phyloP scores from a whole-genome alignment of 2,329 filamentous ascomycete species.

The Cytospora paraplurivora region DNA sequence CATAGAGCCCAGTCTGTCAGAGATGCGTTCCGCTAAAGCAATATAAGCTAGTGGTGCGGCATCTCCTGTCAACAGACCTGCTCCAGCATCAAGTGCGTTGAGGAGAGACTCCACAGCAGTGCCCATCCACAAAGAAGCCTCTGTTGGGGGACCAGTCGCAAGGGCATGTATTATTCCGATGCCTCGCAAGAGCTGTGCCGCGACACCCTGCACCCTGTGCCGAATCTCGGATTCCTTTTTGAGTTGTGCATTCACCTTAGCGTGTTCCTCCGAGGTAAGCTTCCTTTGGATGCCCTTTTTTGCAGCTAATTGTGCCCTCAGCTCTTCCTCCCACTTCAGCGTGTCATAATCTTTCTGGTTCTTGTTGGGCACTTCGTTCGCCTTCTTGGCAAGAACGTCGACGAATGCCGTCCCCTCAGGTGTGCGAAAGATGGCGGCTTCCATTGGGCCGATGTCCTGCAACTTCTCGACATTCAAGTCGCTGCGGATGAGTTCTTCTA shows the following conservation, averaged over 20 bases:
- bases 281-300: conserved; percentile 94
- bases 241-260: conserved; percentile 88
- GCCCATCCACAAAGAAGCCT: conserved; percentile 86
- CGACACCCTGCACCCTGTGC: conserved; percentile 67
- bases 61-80: conserved; percentile 79
- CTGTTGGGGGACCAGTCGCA: conserved; percentile 84
- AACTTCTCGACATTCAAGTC: conserved; percentile 75
- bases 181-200: conserved; percentile 74
- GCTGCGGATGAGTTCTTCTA: conserved; percentile 71
- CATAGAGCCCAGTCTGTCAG: conserved; percentile 72
- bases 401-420: conserved; percentile 86
- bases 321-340: conserved; percentile 94
- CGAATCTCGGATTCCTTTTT: conserved; percentile 84
- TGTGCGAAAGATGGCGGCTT: conserved; percentile 90
- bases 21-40: conserved; percentile 73
- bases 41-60: conserved; percentile 78
- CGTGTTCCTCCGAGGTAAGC: conserved; percentile 82
- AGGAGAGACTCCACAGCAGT: conserved; percentile 74
- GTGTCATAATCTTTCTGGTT: conserved; percentile 95
- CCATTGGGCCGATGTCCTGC: conserved; percentile 74
- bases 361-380: conserved; percentile 73
- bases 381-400: conserved; percentile 86
- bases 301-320: conserved; percentile 81
- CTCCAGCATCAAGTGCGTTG: conserved; percentile 75
- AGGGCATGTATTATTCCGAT: conserved; percentile 84